phyloP scores from a whole-genome alignment of 148 eudicot genomes.

The Chenopodium suecicum region DNA sequence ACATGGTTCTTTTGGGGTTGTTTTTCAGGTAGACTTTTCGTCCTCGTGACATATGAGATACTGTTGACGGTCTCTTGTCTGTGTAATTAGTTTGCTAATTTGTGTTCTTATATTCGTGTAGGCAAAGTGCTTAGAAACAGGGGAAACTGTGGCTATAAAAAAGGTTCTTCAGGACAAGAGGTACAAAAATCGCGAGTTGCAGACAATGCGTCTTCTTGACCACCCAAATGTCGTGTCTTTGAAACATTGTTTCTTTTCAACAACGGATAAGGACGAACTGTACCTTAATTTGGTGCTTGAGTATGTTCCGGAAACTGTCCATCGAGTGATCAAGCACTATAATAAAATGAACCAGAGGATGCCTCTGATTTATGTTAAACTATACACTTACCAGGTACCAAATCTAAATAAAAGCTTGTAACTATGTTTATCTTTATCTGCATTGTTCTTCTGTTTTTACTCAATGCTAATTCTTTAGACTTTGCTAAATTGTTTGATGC shows the following conservation, averaged over 20 bases:
- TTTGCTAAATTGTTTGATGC: not conserved
- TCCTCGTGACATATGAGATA: not conserved
- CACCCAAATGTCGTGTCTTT: constrained; percentile 69
- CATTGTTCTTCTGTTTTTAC: not conserved
- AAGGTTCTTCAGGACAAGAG: constrained; percentile 82
- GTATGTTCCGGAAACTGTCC: constrained; percentile 78
- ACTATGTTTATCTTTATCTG: not conserved
- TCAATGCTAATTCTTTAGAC: not conserved
- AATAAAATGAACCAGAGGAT: constrained; percentile 68
- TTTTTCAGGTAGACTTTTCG: constrained; percentile 44
- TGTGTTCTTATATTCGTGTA: constrained; percentile 19
- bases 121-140: constrained; percentile 84
- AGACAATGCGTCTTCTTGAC: constrained; percentile 71
- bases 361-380: constrained; percentile 68
- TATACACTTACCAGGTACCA: constrained; percentile 75
- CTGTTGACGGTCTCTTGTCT: not conserved
- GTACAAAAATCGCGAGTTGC: constrained; percentile 78
- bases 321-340: constrained; percentile 62
- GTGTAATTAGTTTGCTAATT: constrained; percentile 8
- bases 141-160: constrained; percentile 76
- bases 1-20: constrained; percentile 64
- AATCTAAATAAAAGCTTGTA: not conserved
- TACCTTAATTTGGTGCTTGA: constrained; percentile 73
- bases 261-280: constrained; percentile 72
- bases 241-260: constrained; percentile 77